Evolutionary conservation across 805 yeast species (phyloP), one percentile per base, ranked within the genome.

Genomic region (Nakazawaea anatomiae): DNA sequence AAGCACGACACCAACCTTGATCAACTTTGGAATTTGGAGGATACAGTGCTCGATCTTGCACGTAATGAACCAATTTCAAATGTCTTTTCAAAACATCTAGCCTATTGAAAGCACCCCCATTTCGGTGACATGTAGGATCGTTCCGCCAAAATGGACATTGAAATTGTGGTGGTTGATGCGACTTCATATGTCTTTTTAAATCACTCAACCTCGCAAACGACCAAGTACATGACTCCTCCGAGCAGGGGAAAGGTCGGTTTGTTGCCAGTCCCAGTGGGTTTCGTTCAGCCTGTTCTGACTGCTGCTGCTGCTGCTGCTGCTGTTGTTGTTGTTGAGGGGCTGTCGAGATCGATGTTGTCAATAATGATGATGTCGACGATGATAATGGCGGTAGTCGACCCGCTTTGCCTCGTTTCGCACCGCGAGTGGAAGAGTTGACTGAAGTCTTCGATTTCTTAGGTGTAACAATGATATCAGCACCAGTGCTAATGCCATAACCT

Each of bases 31-130:
- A 58, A 41, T 63, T 63, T 59, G 64, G 59, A 60, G 63, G 53
- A 63, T 9, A 14, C 38, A 29, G 25, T 28, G 36, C 38, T 14
- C 25, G 12, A 18, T 44, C 46, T 47, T 71, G 80, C 34, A 79
- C 81, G 60, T 74, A 83, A 65, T 87, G 94, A 42, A 86, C 89
- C 40, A 86, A 71, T 48, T 79, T 73, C 50, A 87, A 67, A 64
- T 87, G 94, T 43, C 94, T 73, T 57, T 86, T 86, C 55, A 86
- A 69, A 32, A 87, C 91, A 60, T 87, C 94, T 53, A 85, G 66
- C 43, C 94, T 71, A 58, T 80, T 82, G 66, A 87, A 87, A 0
- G 88, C 78, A 12, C 92, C 91, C 25, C 86, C 88, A 56, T 84
- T 85, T 50, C 86, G 73, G 63, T 86, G 94, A 62, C 91, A 86